Evolutionary conservation across 495 filamentous ascomycete species (phyloP).

Genomic region (Penicillium bovifimosum): DNA sequence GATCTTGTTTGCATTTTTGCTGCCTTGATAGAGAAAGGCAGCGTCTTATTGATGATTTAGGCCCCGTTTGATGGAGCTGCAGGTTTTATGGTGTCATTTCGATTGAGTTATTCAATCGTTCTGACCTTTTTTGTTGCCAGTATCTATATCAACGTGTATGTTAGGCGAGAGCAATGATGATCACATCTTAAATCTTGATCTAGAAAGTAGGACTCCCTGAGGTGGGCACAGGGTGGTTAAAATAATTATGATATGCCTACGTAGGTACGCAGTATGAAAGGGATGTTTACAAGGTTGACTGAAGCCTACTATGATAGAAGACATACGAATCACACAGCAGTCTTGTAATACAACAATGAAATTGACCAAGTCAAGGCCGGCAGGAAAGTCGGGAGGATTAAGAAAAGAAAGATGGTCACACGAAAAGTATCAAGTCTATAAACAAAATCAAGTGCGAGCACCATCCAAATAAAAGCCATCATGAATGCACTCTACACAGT

Average conservation of each 20-base stretch:
- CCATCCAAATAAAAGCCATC: conserved; percentile 3
- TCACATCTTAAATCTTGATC: background rate
- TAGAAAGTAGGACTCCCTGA: background rate
- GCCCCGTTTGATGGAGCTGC: conserved; percentile 7
- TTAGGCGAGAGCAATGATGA: background rate
- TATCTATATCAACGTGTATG: background rate
- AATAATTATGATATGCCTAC: too few relatives aligned
- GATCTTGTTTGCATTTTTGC: background rate
- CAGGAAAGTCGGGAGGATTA: background rate
- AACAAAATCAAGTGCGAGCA: background rate
- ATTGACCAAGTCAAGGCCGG: background rate
- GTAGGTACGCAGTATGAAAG: too few relatives aligned
- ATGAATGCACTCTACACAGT: background rate
- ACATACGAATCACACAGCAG: background rate
- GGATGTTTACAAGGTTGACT: too few relatives aligned
- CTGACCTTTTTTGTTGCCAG: background rate
- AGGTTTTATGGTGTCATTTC: background rate
- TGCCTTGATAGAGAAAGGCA: background rate
- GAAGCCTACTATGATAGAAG: background rate
- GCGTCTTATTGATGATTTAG: background rate
- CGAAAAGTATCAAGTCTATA: conserved; percentile 14
- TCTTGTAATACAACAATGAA: background rate
- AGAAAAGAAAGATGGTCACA: background rate
- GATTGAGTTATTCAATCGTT: background rate
- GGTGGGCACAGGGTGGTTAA: background rate